phyloP scores from a whole-genome alignment of 1,139 yeast genomes.

The Sugiyamaella xylanicola region DNA sequence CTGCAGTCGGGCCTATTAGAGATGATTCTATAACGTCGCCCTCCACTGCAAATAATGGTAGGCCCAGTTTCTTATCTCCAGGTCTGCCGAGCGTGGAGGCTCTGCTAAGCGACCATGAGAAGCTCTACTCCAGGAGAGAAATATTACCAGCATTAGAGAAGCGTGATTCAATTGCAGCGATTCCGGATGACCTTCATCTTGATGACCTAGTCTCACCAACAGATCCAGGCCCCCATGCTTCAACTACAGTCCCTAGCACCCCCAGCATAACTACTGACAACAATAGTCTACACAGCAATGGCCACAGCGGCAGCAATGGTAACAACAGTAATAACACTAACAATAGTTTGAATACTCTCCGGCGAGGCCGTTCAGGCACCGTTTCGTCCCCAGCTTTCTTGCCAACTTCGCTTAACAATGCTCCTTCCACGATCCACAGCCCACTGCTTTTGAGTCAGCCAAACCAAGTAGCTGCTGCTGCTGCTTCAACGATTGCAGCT shows the following conservation, averaged over 20 bases:
- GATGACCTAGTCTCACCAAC: slow-evolving; percentile 14
- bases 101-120: slow-evolving; percentile 29
- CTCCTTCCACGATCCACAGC: slow-evolving; percentile 15
- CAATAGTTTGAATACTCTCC: not conserved
- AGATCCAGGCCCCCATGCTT: not conserved
- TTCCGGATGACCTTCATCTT: slow-evolving; percentile 23
- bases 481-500: slow-evolving; percentile 1
- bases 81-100: slow-evolving; percentile 26
- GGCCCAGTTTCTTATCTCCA: slow-evolving; percentile 22
- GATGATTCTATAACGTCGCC: slow-evolving; percentile 11
- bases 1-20: not conserved
- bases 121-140: slow-evolving; percentile 25
- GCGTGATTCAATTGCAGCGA: slow-evolving; percentile 24
- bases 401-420: not conserved
- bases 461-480: slow-evolving; percentile 9
- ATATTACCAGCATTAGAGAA: slow-evolving; percentile 11
- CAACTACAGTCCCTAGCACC: too few species aligned
- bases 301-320: not conserved
- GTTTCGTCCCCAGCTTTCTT: slow-evolving; percentile 19
- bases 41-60: not conserved
- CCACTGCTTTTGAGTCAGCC: slow-evolving; percentile 15
- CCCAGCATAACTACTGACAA: not conserved
- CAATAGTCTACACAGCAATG: slow-evolving; percentile 15
- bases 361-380: slow-evolving; percentile 22
- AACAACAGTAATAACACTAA: slow-evolving; percentile 1